Evolutionary conservation across 768 basidiomycete genomes (phyloP).

Genomic region (Termitomyces sp.): DNA sequence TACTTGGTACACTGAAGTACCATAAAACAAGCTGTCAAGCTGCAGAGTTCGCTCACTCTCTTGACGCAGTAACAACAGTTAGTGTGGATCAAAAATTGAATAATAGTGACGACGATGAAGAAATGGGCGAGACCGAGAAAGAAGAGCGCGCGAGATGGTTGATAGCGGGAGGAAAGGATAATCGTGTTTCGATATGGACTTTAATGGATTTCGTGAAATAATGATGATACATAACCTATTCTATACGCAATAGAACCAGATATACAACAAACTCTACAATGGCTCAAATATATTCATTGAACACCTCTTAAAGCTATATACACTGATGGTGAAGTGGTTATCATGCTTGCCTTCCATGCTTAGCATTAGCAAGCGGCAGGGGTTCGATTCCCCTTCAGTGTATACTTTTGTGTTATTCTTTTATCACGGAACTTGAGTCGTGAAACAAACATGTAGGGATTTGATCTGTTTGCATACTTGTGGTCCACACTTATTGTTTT

Average conservation of each 20-base stretch:
- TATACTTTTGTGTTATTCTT: slow-evolving; percentile 6
- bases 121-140: slow-evolving; percentile 42
- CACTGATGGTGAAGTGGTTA: slow-evolving; percentile 83
- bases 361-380: slow-evolving; percentile 37
- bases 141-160: slow-evolving; percentile 57
- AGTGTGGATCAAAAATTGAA: slow-evolving; percentile 27
- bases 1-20: slow-evolving; percentile 80
- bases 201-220: slow-evolving; percentile 48
- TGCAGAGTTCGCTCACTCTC: slow-evolving; percentile 60
- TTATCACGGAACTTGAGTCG: too few species aligned
- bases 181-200: slow-evolving; percentile 70
- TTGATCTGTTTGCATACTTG: too few species aligned
- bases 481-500: too few species aligned
- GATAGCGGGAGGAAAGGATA: slow-evolving; percentile 62
- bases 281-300: too few species aligned
- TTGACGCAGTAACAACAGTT: not conserved
- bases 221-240: not conserved
- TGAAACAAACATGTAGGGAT: too few species aligned
- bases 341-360: slow-evolving; percentile 88
- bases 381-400: slow-evolving; percentile 52
- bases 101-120: slow-evolving; percentile 44
- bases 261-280: too few species aligned
- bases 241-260: not conserved
- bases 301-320: too few species aligned
- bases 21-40: slow-evolving; percentile 80